A percentile compares a stretch with the other conserved stretches of the same genome.
phyloP scores from a whole-genome alignment of 805 yeast species.

The Aciculoconidium aculeatum region DNA sequence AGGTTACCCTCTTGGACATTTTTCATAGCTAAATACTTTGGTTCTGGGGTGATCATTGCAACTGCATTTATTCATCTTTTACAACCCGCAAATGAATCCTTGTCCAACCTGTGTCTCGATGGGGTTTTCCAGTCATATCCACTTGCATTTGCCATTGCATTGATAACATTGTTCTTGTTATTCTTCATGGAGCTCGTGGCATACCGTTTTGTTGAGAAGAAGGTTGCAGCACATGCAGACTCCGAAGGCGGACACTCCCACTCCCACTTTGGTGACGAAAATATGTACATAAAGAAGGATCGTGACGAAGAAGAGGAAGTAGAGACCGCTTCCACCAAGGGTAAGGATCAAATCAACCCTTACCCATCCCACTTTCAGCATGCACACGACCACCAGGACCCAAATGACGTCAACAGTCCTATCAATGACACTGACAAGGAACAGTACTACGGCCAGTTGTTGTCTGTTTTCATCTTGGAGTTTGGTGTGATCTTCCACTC shows the following conservation, averaged over 20 bases:
- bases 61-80: constrained; percentile 75
- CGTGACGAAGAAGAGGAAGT: constrained; percentile 11
- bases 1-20: constrained; percentile 58
- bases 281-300: constrained; percentile 23
- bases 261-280: constrained; percentile 49
- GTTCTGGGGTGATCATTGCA: constrained; percentile 79
- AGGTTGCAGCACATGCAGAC: constrained; percentile 16
- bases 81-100: constrained; percentile 59
- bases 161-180: constrained; percentile 46
- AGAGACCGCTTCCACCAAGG: constrained; percentile 3
- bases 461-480: constrained; percentile 59
- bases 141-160: constrained; percentile 47
- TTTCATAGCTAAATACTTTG: constrained; percentile 68
- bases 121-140: constrained; percentile 51
- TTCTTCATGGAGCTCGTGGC: constrained; percentile 49
- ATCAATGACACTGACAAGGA: constrained; percentile 32
- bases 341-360: constrained; percentile 8
- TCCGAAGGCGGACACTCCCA: constrained; percentile 29
- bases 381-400: constrained; percentile 40
- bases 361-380: constrained; percentile 41
- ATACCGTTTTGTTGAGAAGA: constrained; percentile 39
- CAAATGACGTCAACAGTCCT: constrained; percentile 34
- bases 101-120: constrained; percentile 56
- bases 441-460: constrained; percentile 49
- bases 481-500: constrained; percentile 83